Evolutionary conservation across 2,329 filamentous ascomycete genomes (phyloP).

Genomic region (Sclerotinia glacialis): DNA sequence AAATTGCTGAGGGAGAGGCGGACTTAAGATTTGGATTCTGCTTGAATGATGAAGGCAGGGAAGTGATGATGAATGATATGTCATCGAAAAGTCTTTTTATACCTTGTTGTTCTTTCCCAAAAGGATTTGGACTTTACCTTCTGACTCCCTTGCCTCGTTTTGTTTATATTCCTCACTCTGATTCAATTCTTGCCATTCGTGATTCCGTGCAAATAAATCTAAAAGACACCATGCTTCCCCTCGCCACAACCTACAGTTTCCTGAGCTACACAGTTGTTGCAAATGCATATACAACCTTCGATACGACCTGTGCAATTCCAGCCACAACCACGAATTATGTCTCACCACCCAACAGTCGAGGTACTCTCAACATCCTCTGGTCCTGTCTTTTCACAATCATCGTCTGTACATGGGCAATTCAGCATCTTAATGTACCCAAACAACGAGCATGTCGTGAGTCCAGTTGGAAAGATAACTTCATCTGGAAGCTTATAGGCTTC

Average conservation of each 20-base stretch:
- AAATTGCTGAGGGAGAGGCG: no score
- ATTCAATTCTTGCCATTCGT: neutral
- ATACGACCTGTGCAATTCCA: constrained; percentile 15
- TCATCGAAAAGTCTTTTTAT: neutral
- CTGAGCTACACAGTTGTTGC: neutral
- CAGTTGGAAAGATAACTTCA: neutral
- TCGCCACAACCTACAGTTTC: neutral
- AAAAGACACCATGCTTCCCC: neutral
- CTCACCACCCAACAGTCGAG: constrained; percentile 24
- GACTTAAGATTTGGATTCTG: no score
- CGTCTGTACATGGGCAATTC: constrained; percentile 27
- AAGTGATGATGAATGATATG: neutral
- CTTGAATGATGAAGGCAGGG: no score
- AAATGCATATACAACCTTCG: constrained; percentile 10
- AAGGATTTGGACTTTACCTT: neutral
- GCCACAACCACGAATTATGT: constrained; percentile 17
- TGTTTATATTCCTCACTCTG: neutral
- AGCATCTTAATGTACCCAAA: constrained; percentile 31
- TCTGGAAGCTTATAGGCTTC: constrained; percentile 2
- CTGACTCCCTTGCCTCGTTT: no score
- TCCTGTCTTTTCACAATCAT: constrained; percentile 28
- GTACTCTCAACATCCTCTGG: constrained; percentile 32
- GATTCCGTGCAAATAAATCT: neutral
- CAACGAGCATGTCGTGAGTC: constrained; percentile 2
- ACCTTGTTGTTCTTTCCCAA: neutral